These are phyloP conservation scores for Rutstroemia sp. DNA, from an alignment of 2,329 filamentous ascomycete genomes.

Conservation along the genomic window DNA sequence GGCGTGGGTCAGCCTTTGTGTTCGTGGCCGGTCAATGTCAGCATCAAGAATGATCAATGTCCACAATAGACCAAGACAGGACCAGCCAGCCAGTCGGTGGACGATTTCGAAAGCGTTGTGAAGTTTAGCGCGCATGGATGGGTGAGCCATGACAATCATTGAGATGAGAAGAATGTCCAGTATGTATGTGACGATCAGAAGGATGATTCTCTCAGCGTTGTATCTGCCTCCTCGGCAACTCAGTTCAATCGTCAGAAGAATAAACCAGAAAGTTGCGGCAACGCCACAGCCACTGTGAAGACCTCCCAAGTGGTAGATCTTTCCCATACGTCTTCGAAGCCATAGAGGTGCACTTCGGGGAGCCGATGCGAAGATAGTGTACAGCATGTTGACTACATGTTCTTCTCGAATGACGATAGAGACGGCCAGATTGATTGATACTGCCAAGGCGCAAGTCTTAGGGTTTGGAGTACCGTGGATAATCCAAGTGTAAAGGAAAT, in stretches of 20 bases:
- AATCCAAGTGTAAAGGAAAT: conserved; percentile 22
- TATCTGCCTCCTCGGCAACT: conserved; percentile 18
- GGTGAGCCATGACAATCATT: conserved; percentile 58
- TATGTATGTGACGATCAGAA: conserved; percentile 45
- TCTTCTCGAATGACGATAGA: conserved; percentile 48
- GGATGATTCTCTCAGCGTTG: conserved; percentile 38
- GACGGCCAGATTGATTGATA: conserved; percentile 29
- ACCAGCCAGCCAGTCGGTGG: conserved; percentile 71
- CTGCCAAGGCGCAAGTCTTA: conserved; percentile 4
- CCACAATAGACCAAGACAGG: conserved; percentile 58
- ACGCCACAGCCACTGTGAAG: conserved; percentile 44
- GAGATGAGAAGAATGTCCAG: conserved; percentile 48
- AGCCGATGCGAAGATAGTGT: conserved; percentile 38
- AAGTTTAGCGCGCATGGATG: conserved; percentile 50
- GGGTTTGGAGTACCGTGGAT: neutral
- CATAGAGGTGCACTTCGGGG: conserved; percentile 39
- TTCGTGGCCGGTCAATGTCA: conserved; percentile 33
- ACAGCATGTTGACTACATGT: conserved; percentile 44
- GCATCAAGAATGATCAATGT: conserved; percentile 49
- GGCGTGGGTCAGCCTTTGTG: conserved; percentile 24
- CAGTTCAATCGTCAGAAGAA: conserved; percentile 31
- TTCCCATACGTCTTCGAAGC: conserved; percentile 39
- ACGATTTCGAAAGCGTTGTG: conserved; percentile 65
- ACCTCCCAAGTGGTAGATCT: conserved; percentile 47
- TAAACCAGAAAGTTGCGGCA: conserved; percentile 40